These are phyloP conservation scores for Golovinomyces cichoracearum DNA, from an alignment of 2,329 filamentous ascomycete genomes.

Conservation along the genomic window DNA sequence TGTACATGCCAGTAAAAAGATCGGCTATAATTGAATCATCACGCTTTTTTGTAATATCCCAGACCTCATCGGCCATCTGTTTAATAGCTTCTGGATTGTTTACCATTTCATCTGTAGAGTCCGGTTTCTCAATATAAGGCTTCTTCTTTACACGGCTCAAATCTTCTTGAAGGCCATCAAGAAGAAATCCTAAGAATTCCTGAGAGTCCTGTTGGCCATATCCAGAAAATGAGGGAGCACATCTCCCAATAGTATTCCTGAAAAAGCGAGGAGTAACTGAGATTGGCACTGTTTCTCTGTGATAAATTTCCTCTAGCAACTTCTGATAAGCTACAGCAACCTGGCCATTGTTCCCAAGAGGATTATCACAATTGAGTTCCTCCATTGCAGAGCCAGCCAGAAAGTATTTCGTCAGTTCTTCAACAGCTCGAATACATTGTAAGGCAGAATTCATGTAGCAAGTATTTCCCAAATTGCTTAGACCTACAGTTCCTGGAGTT, in stretches of 20 bases:
- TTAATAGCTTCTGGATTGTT: slow-evolving; percentile 54
- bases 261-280: slow-evolving; percentile 58
- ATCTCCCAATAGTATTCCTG: slow-evolving; percentile 56
- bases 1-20: slow-evolving; percentile 92
- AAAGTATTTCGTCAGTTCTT: slow-evolving; percentile 85
- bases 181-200: slow-evolving; percentile 80
- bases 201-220: slow-evolving; percentile 95
- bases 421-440: slow-evolving; percentile 78
- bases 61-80: slow-evolving; percentile 65
- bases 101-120: slow-evolving; percentile 91
- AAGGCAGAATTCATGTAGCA: slow-evolving; percentile 98
- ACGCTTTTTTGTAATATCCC: slow-evolving; percentile 71
- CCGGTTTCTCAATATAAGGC: slow-evolving; percentile 90
- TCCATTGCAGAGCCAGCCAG: slow-evolving; percentile 43
- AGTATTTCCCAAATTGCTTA: slow-evolving; percentile 82
- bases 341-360: slow-evolving; percentile 58
- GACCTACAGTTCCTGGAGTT: slow-evolving; percentile 49
- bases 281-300: slow-evolving; percentile 29
- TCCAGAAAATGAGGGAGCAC: slow-evolving; percentile 66
- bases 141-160: slow-evolving; percentile 84
- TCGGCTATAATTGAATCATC: slow-evolving; percentile 93
- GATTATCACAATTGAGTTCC: slow-evolving; percentile 68
- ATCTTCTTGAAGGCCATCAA: slow-evolving; percentile 87
- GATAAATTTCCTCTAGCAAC: slow-evolving; percentile 55
- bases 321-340: slow-evolving; percentile 66